Evolutionary conservation across 305 asterid species (phyloP).

Genomic region (Ilex paraguariensis): DNA sequence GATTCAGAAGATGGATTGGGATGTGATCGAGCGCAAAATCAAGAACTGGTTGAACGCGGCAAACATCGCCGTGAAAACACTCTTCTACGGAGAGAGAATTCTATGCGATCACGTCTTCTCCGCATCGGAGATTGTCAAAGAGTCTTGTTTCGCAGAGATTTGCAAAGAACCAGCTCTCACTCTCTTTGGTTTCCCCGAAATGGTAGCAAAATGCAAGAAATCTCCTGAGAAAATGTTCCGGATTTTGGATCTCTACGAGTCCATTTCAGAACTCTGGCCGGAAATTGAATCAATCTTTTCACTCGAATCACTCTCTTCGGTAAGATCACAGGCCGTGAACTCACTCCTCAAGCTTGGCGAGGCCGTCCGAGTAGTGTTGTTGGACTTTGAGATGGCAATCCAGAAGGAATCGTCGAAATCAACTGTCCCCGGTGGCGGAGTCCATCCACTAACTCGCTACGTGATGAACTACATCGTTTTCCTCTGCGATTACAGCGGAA

Average conservation of each 20-base stretch:
- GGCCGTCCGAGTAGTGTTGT: not conserved
- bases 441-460: not conserved
- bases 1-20: not conserved
- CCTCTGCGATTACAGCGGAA: not conserved
- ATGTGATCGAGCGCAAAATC: not conserved
- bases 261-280: not conserved
- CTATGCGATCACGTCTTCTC: not conserved
- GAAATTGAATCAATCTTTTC: no score
- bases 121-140: not conserved
- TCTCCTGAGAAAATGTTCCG: not conserved
- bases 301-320: not conserved
- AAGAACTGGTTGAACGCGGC: not conserved
- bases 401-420: not conserved
- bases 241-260: not conserved
- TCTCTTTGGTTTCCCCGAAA: not conserved
- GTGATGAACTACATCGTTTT: not conserved
- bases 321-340: not conserved
- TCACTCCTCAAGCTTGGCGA: not conserved
- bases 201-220: not conserved
- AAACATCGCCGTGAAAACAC: not conserved
- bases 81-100: not conserved
- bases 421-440: not conserved
- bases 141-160: not conserved
- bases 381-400: not conserved
- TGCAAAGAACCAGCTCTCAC: not conserved